Percentiles rank a stretch among this genome's conserved stretches.
These are phyloP conservation scores for Aphanomyces invadans DNA, from an alignment of 352 stramenopile species.

Conservation along the genomic window DNA sequence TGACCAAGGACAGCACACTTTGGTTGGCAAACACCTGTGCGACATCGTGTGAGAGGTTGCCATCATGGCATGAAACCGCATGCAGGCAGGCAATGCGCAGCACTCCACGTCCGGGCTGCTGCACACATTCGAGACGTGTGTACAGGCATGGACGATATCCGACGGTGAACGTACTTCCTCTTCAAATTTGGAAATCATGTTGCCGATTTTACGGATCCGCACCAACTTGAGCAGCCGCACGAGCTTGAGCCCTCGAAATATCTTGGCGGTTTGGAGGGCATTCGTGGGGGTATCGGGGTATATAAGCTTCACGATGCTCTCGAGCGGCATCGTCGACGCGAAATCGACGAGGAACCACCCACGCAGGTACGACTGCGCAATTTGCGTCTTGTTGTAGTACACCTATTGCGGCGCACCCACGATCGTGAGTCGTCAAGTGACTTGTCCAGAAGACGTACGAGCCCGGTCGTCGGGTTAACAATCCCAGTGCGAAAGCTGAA, in stretches of 20 bases:
- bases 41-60: neutral
- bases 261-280: slow-evolving; percentile 44
- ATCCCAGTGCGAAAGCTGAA: slow-evolving; percentile 75
- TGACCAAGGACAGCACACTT: slow-evolving; percentile 65
- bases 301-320: slow-evolving; percentile 42
- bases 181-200: slow-evolving; percentile 79
- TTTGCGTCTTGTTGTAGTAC: slow-evolving; percentile 41
- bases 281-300: slow-evolving; percentile 30
- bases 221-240: slow-evolving; percentile 85
- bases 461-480: slow-evolving; percentile 35
- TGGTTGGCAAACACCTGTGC: slow-evolving; percentile 63
- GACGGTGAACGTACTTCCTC: slow-evolving; percentile 37
- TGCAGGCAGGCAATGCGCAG: too few species aligned
- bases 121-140: too few species aligned
- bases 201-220: slow-evolving; percentile 78
- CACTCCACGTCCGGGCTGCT: too few species aligned
- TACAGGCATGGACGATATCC: too few species aligned
- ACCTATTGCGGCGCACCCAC: too few species aligned
- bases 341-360: slow-evolving; percentile 81
- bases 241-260: slow-evolving; percentile 62
- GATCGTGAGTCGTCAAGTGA: too few species aligned
- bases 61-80: neutral
- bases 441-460: neutral
- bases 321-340: slow-evolving; percentile 74
- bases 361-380: slow-evolving; percentile 48